Conservation (phyloP, 1,284 basidiomycete genomes). For the Erythrobasidium hasegawianum region DNA sequence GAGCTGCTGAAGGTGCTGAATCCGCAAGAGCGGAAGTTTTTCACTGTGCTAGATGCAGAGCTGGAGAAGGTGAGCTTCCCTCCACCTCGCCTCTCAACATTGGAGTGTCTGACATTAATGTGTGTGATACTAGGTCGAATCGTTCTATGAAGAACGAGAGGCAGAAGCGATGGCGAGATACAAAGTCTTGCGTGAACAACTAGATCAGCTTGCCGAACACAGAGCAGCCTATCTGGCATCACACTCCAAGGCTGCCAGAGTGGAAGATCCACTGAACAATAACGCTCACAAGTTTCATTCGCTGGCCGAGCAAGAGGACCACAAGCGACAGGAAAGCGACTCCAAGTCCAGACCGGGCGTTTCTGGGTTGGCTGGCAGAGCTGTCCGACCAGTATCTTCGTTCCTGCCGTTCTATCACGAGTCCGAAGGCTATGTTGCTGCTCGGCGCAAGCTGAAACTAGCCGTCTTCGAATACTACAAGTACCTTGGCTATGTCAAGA, state of each 20-base stretch:
- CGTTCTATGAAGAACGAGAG: conserved; percentile 72
- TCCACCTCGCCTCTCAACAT: too few relatives aligned
- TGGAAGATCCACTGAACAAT: too few relatives aligned
- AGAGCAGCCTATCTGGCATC: conserved; percentile 55
- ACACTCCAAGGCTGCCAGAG: not conserved
- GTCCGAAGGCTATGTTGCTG: conserved; percentile 18
- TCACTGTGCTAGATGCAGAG: conserved; percentile 67
- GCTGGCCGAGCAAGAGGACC: not conserved
- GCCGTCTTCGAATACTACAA: conserved; percentile 37
- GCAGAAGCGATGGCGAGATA: conserved; percentile 61
- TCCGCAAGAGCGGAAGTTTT: conserved; percentile 65
- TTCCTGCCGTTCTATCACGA: not conserved
- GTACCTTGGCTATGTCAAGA: conserved; percentile 39
- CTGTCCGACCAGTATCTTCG: not conserved
- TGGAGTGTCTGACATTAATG: too few relatives aligned
- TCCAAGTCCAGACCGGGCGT: not conserved
- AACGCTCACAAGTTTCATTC: not conserved
- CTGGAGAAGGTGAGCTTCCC: conserved; percentile 63
- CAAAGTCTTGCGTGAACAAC: conserved; percentile 62
- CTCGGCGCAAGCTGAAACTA: conserved; percentile 34
- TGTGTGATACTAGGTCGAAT: conserved; percentile 24
- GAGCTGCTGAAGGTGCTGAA: conserved; percentile 58
- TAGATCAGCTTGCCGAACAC: conserved; percentile 70
- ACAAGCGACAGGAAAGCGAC: not conserved
- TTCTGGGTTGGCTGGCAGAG: not conserved